These are phyloP conservation scores for Plantago lanceolata DNA, from an alignment of 305 asterid genomes.

Conservation along the genomic window DNA sequence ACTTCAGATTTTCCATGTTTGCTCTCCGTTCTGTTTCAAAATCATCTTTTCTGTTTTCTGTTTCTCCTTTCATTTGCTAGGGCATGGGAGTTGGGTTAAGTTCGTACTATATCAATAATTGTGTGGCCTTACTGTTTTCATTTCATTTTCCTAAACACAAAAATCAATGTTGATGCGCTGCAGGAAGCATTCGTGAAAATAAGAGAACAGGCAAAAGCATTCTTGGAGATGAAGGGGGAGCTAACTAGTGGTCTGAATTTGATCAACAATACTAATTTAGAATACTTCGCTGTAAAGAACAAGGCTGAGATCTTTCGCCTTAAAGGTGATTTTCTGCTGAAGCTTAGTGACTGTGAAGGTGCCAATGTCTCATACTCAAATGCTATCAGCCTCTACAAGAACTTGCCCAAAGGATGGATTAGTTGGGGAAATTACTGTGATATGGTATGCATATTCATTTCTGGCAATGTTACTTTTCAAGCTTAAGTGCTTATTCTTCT, in stretches of 20 bases:
- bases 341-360: constrained; percentile 93
- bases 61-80: constrained; percentile 1
- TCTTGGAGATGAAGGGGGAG: constrained; percentile 98
- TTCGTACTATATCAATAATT: neutral
- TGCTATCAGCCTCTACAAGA: constrained; percentile 85
- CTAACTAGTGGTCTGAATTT: constrained; percentile 88
- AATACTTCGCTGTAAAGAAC: constrained; percentile 88
- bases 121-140: neutral
- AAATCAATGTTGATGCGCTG: constrained; percentile 27
- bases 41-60: neutral
- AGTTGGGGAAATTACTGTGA: constrained; percentile 99
- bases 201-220: constrained; percentile 98
- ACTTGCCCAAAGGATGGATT: constrained; percentile 98
- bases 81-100: neutral
- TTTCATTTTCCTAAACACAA: neutral
- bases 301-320: constrained; percentile 95
- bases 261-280: constrained; percentile 93
- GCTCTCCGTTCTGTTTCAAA: constrained; percentile 6
- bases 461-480: constrained; percentile 13
- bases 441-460: constrained; percentile 55
- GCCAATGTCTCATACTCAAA: constrained; percentile 92
- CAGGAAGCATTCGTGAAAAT: constrained; percentile 99
- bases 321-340: constrained; percentile 91
- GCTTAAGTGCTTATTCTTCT: constrained; percentile 22
- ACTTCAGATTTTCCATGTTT: neutral